Evolutionary conservation across 2,329 filamentous ascomycete species (phyloP).

Genomic region (Alternaria sp.): DNA sequence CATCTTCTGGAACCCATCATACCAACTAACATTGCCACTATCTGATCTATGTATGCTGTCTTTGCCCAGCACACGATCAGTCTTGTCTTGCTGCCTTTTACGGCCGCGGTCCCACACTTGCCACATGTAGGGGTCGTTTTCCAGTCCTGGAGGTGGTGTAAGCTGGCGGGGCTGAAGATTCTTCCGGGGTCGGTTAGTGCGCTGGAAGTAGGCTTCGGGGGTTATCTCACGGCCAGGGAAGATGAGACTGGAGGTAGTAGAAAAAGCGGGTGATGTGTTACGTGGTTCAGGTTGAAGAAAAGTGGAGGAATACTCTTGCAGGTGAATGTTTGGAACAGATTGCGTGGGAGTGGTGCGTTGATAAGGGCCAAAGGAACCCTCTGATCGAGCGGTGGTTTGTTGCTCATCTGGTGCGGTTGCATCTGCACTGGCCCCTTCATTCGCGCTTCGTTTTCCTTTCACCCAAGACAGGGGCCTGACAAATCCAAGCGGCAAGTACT

Average conservation of each 20-base stretch:
- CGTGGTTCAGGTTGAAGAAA: background rate
- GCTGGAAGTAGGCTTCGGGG: background rate
- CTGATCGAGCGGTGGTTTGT: background rate
- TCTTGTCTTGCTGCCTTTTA: background rate
- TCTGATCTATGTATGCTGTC: background rate
- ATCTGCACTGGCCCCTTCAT: background rate
- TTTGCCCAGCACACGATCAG: background rate
- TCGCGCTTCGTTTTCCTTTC: background rate
- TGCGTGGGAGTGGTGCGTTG: background rate
- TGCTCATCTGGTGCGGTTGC: background rate
- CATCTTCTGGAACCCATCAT: background rate
- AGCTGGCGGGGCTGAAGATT: background rate
- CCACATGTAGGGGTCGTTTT: constrained; percentile 6
- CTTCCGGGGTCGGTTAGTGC: background rate
- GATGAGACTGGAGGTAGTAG: background rate
- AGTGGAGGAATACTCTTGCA: background rate
- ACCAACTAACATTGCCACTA: background rate
- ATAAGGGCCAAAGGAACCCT: background rate
- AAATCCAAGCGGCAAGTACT: background rate
- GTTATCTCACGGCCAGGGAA: background rate
- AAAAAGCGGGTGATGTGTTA: background rate
- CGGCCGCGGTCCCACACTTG: background rate
- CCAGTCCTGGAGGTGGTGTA: background rate
- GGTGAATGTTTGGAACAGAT: background rate
- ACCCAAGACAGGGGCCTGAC: background rate